Evolutionary conservation across 23 red algal species (phyloP), one percentile per base, ranked within the genome.

Genomic region (Gracilaria gracilis): DNA sequence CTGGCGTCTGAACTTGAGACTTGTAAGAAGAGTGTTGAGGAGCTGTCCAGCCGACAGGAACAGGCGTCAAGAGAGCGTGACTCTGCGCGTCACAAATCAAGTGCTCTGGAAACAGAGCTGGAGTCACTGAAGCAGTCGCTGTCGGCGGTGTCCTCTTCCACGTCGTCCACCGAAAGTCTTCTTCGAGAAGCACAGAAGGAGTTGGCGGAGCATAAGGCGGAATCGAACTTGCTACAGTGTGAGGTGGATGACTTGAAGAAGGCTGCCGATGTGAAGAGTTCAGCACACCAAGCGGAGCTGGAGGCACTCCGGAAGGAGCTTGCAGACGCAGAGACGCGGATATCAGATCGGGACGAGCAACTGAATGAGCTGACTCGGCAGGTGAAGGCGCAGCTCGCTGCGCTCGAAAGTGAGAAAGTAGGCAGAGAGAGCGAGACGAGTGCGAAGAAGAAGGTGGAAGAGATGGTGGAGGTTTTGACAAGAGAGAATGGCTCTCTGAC

Each of bases 401-500:
- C 79, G 20, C 46, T 89, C 20, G 67, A 89, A 33, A 61, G 57
- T 21, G 87, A 90, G 87, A 51, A 67, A 15, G 29, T 42, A 0
- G 47, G 51, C 28, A 59, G 28, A 33, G 54, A 80, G 16, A 90
- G 57, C 7, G 72, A 80, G 42, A 50, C 15, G 23, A 38, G 28
- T 24, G 53, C 33, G 9, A 80, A 57, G 42, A 39, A 47, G 24
- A 65, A 72, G 37, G 23, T 47, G 53, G 79, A 82, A 54, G 36
- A 53, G 11, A 61, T 90, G 37, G 31, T 90, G 0, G 16, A 81
- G 75, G 36, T 27, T 47, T 80, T 90, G 73, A 90, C 79, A 32
- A 17, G 75, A 80, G 53, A n/a, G 39, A 67, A 90, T 42, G 21
- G 27, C 34, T 61, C 57, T 9, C 0, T 90, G 40, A 67, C 73